These are phyloP conservation scores for Sugiyamaella neomexicana DNA, from an alignment of 1,139 yeast species.

Conservation along the genomic window DNA sequence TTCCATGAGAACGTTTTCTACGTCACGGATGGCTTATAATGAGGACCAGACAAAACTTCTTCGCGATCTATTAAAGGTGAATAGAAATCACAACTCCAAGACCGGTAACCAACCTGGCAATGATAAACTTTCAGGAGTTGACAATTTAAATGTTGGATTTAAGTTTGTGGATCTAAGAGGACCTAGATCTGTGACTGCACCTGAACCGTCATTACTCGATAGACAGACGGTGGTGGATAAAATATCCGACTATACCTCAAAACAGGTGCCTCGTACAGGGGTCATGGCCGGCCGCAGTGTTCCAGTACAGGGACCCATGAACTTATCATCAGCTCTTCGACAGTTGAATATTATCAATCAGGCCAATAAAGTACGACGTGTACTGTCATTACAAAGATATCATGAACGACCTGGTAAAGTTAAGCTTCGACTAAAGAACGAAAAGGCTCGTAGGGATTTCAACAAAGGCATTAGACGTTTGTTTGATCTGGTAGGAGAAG, in stretches of 20 bases:
- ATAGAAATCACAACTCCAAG: slow-evolving; percentile 2
- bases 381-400: slow-evolving; percentile 34
- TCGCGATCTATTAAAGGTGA: slow-evolving; percentile 5
- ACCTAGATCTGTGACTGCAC: slow-evolving; percentile 1
- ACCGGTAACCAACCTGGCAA: background rate
- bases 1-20: background rate
- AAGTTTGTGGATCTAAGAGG: slow-evolving; percentile 10
- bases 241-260: slow-evolving; percentile 19
- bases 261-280: slow-evolving; percentile 39
- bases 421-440: slow-evolving; percentile 35
- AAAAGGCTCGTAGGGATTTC: slow-evolving; percentile 39
- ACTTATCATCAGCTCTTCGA: slow-evolving; percentile 34
- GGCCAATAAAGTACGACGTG: slow-evolving; percentile 35
- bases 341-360: slow-evolving; percentile 35
- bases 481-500: slow-evolving; percentile 41
- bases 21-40: background rate
- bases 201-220: slow-evolving; percentile 9
- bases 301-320: slow-evolving; percentile 29
- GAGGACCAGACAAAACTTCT: slow-evolving; percentile 8
- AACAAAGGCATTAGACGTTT: slow-evolving; percentile 39
- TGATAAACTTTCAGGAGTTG: slow-evolving; percentile 9
- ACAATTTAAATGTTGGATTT: slow-evolving; percentile 7
- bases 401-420: slow-evolving; percentile 43
- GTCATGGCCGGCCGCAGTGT: slow-evolving; percentile 37
- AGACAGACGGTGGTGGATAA: slow-evolving; percentile 13